These are phyloP conservation scores for Calonectria pseudoturangicola DNA, from an alignment of 2,329 filamentous ascomycete genomes.

Conservation along the genomic window DNA sequence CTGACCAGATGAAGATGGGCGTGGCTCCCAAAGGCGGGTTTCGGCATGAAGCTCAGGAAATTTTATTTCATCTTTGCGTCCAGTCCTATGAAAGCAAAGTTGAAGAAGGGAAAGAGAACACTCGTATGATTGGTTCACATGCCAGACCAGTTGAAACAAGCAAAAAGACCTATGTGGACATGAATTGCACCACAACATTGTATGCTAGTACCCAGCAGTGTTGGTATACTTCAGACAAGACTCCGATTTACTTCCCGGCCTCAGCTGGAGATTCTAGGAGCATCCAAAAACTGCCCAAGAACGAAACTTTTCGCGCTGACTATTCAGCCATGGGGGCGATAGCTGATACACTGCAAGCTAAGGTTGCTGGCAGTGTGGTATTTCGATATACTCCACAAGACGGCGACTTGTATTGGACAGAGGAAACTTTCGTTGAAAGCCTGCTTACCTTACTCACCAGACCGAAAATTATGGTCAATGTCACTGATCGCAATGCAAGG, in stretches of 20 bases:
- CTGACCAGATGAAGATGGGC: background rate
- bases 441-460: no score
- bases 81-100: slow-evolving; percentile 1
- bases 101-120: background rate
- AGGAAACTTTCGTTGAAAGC: no score
- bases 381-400: no score
- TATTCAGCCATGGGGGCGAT: background rate
- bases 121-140: background rate
- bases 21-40: background rate
- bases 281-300: background rate
- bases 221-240: background rate
- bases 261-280: background rate
- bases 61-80: background rate
- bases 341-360: background rate
- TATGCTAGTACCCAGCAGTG: background rate
- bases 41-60: background rate
- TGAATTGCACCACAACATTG: background rate
- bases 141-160: background rate
- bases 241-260: background rate
- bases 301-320: background rate
- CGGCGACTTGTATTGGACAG: no score
- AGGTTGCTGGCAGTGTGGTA: no score
- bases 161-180: background rate
- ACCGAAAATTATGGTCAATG: background rate
- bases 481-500: background rate